phyloP scores from a whole-genome alignment of 148 eudicot genomes.

The Amaranthus palmeri region DNA sequence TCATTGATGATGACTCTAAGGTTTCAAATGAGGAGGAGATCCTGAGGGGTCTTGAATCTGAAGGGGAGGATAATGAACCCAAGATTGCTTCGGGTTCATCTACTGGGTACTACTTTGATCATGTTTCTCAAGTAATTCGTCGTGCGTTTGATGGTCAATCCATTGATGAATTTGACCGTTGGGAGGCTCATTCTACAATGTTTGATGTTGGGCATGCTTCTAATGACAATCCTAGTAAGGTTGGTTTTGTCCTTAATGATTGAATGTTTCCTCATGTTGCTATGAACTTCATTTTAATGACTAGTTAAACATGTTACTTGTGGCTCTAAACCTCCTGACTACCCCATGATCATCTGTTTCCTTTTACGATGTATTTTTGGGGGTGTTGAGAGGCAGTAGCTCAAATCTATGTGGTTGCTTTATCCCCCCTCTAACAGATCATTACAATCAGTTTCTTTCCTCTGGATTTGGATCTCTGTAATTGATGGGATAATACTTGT shows the following conservation, averaged over 20 bases:
- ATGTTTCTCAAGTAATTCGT: conserved; percentile 42
- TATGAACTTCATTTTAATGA: not conserved
- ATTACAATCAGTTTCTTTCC: not conserved
- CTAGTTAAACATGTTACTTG: not conserved
- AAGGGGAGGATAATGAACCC: conserved; percentile 12
- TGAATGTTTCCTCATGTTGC: not conserved
- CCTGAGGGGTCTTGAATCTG: conserved; percentile 18
- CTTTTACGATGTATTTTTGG: not conserved
- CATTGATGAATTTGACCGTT: conserved; percentile 54
- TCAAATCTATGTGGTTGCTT: not conserved
- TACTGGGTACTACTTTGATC: conserved; percentile 59
- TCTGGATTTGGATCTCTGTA: not conserved
- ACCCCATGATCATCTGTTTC: not conserved
- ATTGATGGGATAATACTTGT: not conserved
- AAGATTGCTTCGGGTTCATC: not conserved
- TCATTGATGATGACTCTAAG: conserved; percentile 13
- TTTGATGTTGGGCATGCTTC: conserved; percentile 30
- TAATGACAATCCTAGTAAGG: conserved; percentile 31
- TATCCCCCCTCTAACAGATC: not conserved
- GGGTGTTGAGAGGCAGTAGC: not conserved
- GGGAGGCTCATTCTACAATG: conserved; percentile 49
- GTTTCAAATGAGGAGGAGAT: conserved; percentile 21
- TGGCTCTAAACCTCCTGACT: not conserved
- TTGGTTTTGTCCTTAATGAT: not conserved
- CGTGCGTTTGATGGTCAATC: conserved; percentile 52